Evolutionary conservation across 441 rosid species (phyloP).

Genomic region (Aquilaria agallochum): DNA sequence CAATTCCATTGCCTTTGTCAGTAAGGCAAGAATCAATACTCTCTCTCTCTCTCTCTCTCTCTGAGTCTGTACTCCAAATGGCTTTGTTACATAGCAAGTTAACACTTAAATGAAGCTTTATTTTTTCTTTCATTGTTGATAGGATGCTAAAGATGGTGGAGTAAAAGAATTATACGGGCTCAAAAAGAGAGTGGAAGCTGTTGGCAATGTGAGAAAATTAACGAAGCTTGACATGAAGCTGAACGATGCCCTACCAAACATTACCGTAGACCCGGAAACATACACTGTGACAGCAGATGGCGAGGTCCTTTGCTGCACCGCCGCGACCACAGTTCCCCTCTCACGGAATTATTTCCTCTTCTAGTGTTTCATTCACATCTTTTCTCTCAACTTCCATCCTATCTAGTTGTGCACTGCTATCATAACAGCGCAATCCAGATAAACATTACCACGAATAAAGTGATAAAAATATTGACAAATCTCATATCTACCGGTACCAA

Average conservation of each 20-base stretch:
- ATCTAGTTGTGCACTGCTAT: background rate
- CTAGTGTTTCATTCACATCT: constrained; percentile 18
- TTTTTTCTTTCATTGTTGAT: constrained; percentile 9
- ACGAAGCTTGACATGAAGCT: constrained; percentile 90
- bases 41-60: constrained; percentile 6
- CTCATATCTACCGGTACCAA: no score
- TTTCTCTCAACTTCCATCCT: background rate
- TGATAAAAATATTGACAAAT: no score
- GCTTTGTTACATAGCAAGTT: background rate
- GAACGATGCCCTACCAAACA: constrained; percentile 72
- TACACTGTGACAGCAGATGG: constrained; percentile 63
- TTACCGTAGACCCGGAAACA: constrained; percentile 84
- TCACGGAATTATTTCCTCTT: constrained; percentile 87
- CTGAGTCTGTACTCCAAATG: background rate
- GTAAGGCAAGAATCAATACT: constrained; percentile 55
- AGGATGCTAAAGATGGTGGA: constrained; percentile 60
- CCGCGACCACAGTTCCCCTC: constrained; percentile 75
- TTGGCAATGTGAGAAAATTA: constrained; percentile 57
- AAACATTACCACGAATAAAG: no score
- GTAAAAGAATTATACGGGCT: constrained; percentile 59
- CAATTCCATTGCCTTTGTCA: constrained; percentile 83
- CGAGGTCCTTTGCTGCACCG: constrained; percentile 53
- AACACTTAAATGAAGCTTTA: background rate
- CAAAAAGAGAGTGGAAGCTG: constrained; percentile 71
- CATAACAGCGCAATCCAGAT: no score